Evolutionary conservation across 1,284 basidiomycete species (phyloP).

Genomic region (Austroboletus novae-zelandiae): DNA sequence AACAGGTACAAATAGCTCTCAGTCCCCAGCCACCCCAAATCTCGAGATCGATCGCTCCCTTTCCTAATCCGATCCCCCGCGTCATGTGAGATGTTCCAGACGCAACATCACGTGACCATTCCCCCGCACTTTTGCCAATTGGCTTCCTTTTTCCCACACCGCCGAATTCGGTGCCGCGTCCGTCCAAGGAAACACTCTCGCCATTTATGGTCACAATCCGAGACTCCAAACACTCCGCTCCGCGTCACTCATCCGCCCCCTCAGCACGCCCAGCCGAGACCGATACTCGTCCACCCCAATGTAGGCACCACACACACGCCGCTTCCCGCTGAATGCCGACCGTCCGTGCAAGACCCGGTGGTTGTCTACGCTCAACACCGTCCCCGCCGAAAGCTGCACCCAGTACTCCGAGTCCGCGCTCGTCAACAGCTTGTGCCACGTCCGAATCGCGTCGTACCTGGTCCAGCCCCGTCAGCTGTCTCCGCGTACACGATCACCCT

Average conservation of each 20-base stretch:
- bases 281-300: constrained; percentile 88
- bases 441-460: constrained; percentile 81
- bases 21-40: constrained; percentile 21
- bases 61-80: constrained; percentile 17
- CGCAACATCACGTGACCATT: constrained; percentile 18
- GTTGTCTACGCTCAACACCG: constrained; percentile 76
- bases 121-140: constrained; percentile 29
- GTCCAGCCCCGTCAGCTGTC: constrained; percentile 10
- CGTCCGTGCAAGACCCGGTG: constrained; percentile 94
- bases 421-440: constrained; percentile 77
- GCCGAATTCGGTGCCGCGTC: constrained; percentile 19
- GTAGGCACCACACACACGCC: constrained; percentile 95
- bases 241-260: constrained; percentile 44
- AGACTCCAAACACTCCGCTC: constrained; percentile 23
- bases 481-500: neutral
- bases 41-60: constrained; percentile 19
- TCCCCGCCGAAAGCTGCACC: constrained; percentile 85
- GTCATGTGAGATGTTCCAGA: constrained; percentile 22
- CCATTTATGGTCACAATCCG: constrained; percentile 16
- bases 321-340: constrained; percentile 82
- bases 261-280: constrained; percentile 71
- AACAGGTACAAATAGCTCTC: constrained; percentile 21
- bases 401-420: constrained; percentile 88
- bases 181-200: neutral
- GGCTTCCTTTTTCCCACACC: constrained; percentile 8